Conservation (phyloP, 169 alveolate genomes). For the Babesia gibsoni region DNA sequence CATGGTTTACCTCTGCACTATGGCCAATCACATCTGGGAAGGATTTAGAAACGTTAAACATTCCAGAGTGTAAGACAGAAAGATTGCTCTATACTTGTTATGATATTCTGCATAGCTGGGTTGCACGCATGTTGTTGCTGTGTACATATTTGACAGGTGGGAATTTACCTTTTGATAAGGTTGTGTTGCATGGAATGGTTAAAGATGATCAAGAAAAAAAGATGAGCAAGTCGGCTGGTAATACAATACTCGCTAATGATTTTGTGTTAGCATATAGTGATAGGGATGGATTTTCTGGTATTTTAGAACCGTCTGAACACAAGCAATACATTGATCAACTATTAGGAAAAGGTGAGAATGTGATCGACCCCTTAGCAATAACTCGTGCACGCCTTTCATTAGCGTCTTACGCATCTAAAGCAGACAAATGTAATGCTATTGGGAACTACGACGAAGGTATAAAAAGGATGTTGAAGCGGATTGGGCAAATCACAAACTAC, state of each 20-base stretch:
- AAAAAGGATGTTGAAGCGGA: slow-evolving; percentile 2
- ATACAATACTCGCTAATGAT: slow-evolving; percentile 32
- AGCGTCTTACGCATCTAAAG: slow-evolving; percentile 20
- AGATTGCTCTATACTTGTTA: slow-evolving; percentile 41
- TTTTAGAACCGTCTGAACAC: background rate
- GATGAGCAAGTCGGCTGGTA: slow-evolving; percentile 57
- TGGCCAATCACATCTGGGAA: slow-evolving; percentile 46
- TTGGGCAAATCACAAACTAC: slow-evolving; percentile 19
- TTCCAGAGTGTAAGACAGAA: background rate
- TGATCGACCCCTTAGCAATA: slow-evolving; percentile 11
- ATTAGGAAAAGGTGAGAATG: background rate
- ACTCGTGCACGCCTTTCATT: slow-evolving; percentile 14
- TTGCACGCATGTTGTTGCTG: slow-evolving; percentile 48
- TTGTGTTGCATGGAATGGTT: slow-evolving; percentile 52
- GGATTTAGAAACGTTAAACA: background rate
- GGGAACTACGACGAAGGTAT: background rate
- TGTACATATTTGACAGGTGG: slow-evolving; percentile 15
- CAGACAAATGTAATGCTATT: slow-evolving; percentile 3
- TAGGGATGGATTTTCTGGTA: slow-evolving; percentile 9
- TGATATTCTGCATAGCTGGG: slow-evolving; percentile 61
- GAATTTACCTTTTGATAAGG: slow-evolving; percentile 20
- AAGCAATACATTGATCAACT: background rate
- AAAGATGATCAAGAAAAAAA: slow-evolving; percentile 36
- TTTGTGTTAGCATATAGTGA: slow-evolving; percentile 5
- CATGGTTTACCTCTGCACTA: slow-evolving; percentile 60